Evolutionary conservation across 306 rosid species (phyloP).

Genomic region (Spatholobus suberectus): DNA sequence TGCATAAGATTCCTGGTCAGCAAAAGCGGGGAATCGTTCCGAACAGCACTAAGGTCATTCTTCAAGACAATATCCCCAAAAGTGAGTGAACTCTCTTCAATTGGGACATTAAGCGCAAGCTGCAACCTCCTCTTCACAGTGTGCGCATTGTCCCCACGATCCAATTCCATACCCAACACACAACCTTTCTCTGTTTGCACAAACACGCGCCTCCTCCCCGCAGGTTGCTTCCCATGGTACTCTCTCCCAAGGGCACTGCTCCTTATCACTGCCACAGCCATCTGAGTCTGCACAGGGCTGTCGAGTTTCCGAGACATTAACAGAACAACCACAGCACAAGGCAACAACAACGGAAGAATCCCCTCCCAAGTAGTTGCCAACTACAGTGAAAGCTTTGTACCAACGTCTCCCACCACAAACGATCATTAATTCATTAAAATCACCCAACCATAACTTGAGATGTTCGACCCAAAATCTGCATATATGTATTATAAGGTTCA

Average conservation of each 20-base stretch:
- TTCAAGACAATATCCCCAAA: slow-evolving; percentile 92
- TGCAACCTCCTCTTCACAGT: slow-evolving; percentile 97
- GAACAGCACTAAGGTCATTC: slow-evolving; percentile 81
- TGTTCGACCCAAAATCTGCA: slow-evolving; percentile 46
- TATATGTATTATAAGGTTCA: not conserved
- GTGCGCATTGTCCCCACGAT: slow-evolving; percentile 87
- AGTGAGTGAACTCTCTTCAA: slow-evolving; percentile 86
- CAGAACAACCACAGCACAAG: slow-evolving; percentile 46
- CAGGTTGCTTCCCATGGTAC: slow-evolving; percentile 66
- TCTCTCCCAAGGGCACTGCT: slow-evolving; percentile 67
- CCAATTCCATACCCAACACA: slow-evolving; percentile 90
- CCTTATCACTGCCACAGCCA: slow-evolving; percentile 82
- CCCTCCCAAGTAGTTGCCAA: slow-evolving; percentile 63
- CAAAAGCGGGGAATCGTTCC: slow-evolving; percentile 87
- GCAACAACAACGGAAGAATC: slow-evolving; percentile 63
- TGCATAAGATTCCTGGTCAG: slow-evolving; percentile 80
- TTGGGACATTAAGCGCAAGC: slow-evolving; percentile 87
- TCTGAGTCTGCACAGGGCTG: slow-evolving; percentile 96
- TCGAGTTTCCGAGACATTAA: slow-evolving; percentile 86
- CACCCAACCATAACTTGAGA: not conserved
- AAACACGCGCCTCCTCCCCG: slow-evolving; percentile 82
- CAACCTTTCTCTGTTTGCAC: slow-evolving; percentile 95
- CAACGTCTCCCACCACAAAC: slow-evolving; percentile 41
- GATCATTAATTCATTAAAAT: slow-evolving; percentile 60
- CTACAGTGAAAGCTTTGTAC: slow-evolving; percentile 28